A percentile compares a stretch with the other conserved stretches of the same genome.
Conservation (phyloP, 2,329 filamentous ascomycete species). For the Alternaria consortialis region DNA sequence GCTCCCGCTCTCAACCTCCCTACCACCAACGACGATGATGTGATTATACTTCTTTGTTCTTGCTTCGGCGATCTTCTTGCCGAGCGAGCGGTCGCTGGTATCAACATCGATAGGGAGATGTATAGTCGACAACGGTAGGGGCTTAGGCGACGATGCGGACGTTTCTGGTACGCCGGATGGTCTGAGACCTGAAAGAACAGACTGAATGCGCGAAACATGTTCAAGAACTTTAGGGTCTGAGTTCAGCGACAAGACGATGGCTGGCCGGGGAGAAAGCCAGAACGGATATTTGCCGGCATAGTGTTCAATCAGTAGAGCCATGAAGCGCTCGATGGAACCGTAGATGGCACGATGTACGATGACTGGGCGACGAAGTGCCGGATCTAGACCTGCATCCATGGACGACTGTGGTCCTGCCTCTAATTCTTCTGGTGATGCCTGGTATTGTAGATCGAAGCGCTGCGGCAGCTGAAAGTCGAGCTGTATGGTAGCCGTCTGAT, state of each 20-base stretch:
- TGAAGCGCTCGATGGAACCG: conserved; percentile 83
- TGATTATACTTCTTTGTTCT: conserved; percentile 75
- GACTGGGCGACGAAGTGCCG: conserved; percentile 64
- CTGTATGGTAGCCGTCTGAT: conserved; percentile 89
- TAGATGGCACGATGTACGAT: conserved; percentile 86
- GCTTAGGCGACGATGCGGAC: conserved; percentile 35
- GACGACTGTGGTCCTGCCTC: conserved; percentile 62
- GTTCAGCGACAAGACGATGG: conserved; percentile 77
- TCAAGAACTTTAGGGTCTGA: conserved; percentile 63
- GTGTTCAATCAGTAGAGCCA: conserved; percentile 85
- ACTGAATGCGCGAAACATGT: conserved; percentile 56
- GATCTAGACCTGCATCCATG: conserved; percentile 49
- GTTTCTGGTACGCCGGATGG: conserved; percentile 19
- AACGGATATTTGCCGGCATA: conserved; percentile 83
- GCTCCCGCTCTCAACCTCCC: conserved; percentile 37
- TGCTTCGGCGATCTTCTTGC: conserved; percentile 77
- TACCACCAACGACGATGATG: conserved; percentile 73
- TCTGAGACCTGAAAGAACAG: conserved; percentile 41
- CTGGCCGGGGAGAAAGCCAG: conserved; percentile 85
- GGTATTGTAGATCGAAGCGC: conserved; percentile 79
- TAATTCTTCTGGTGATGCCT: conserved; percentile 71
- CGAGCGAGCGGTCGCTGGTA: conserved; percentile 67
- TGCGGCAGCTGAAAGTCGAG: conserved; percentile 89
- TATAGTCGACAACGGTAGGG: conserved; percentile 61
- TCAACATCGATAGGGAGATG: conserved; percentile 77